Percentiles rank a stretch among this genome's conserved stretches.
These are phyloP conservation scores for Fusarium pseudograminearum DNA, from an alignment of 2,329 filamentous ascomycete genomes.

Conservation along the genomic window DNA sequence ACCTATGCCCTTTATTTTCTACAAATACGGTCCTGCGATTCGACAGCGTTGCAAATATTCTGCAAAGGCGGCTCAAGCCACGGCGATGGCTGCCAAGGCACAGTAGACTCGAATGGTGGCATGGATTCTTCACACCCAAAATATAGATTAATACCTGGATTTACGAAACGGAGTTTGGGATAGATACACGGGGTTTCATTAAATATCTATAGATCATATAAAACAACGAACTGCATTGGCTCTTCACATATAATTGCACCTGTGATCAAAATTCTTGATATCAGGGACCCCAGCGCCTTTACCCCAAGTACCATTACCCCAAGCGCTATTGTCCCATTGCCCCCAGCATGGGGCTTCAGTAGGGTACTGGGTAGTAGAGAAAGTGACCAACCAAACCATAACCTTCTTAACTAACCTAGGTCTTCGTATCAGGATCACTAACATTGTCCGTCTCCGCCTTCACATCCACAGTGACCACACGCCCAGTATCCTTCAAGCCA, in stretches of 20 bases:
- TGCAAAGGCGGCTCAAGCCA: conserved; percentile 34
- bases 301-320: too few species aligned
- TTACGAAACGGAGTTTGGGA: neutral
- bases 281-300: too few species aligned
- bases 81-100: conserved; percentile 16
- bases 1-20: conserved; percentile 43
- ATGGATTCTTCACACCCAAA: accelerated
- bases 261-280: too few species aligned
- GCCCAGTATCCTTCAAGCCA: neutral
- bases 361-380: too few species aligned
- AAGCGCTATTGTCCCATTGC: too few species aligned
- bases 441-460: too few species aligned
- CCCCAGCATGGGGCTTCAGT: too few species aligned
- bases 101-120: accelerated
- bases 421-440: too few species aligned
- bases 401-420: too few species aligned
- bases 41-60: conserved; percentile 43
- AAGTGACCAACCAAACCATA: too few species aligned
- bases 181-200: neutral
- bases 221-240: neutral
- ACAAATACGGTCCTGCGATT: conserved; percentile 38
- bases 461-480: neutral
- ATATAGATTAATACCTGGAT: neutral
- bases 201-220: neutral
- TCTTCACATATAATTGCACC: too few species aligned